Conservation (phyloP, 2,329 filamentous ascomycete genomes). For the Hypoxylon sp. region DNA sequence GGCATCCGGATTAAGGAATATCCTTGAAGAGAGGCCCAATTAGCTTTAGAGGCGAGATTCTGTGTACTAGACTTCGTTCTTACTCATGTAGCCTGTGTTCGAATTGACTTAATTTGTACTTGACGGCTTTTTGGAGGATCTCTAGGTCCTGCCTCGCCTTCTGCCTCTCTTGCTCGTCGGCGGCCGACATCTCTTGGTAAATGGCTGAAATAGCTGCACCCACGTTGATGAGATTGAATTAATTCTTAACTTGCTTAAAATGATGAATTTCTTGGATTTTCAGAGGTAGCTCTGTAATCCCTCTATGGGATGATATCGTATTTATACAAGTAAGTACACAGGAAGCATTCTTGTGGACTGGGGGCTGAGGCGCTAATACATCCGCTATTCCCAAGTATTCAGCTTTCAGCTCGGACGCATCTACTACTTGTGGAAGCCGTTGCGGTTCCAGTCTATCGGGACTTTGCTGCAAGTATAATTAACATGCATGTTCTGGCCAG, state of each 20-base stretch:
- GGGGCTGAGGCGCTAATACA: neutral
- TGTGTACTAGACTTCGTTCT: neutral
- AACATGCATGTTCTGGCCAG: conserved; percentile 10
- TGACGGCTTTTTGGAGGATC: conserved; percentile 6
- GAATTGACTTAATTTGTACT: conserved; percentile 8
- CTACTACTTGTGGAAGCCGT: neutral
- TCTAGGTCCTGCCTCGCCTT: conserved; percentile 12
- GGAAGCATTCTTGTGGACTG: neutral
- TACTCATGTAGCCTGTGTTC: conserved; percentile 8
- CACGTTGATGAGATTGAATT: neutral
- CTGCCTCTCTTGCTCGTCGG: conserved; percentile 9
- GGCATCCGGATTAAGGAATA: conserved; percentile 5
- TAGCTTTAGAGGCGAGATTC: neutral
- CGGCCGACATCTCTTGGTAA: neutral
- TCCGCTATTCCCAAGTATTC: neutral
- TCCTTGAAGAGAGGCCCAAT: neutral
- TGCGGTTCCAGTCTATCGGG: neutral
- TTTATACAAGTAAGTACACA: neutral
- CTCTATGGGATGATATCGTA: neutral
- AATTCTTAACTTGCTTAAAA: neutral
- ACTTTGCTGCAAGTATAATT: neutral
- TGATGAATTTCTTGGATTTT: neutral
- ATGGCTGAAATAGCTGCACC: conserved; percentile 9
- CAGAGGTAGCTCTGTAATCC: neutral
- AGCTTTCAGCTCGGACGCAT: conserved; percentile 18